Evolutionary conservation across 257 asterid species (phyloP).

Genomic region (Leonotis leonurus): DNA sequence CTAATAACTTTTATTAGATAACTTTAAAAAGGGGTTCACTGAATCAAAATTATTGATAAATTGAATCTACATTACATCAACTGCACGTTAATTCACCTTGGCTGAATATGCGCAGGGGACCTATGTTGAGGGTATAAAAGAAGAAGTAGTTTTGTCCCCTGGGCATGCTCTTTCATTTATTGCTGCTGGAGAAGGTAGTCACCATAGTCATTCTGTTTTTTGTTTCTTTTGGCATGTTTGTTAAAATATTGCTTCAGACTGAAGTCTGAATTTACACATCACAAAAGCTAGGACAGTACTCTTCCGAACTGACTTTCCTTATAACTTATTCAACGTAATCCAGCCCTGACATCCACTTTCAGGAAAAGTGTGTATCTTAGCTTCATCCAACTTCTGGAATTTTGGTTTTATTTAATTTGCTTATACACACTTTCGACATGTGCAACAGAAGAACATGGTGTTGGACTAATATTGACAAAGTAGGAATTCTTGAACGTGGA

Average conservation of each 20-base stretch:
- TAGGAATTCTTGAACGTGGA: too few species aligned
- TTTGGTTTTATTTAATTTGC: too few species aligned
- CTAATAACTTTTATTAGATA: not conserved
- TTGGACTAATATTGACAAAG: too few species aligned
- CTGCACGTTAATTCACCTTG: slow-evolving; percentile 13
- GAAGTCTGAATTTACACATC: not conserved
- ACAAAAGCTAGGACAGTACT: not conserved
- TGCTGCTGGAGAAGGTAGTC: slow-evolving; percentile 97
- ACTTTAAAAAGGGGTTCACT: not conserved
- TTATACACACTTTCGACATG: too few species aligned
- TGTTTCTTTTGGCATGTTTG: not conserved
- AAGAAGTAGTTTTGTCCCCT: slow-evolving; percentile 97
- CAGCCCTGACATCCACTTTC: too few species aligned
- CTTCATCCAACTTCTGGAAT: too few species aligned
- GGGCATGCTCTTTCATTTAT: slow-evolving; percentile 99
- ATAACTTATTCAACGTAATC: not conserved
- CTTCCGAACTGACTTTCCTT: not conserved
- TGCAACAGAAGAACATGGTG: too few species aligned
- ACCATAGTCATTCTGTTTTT: slow-evolving; percentile 12
- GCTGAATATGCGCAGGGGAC: slow-evolving; percentile 63
- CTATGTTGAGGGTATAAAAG: slow-evolving; percentile 97
- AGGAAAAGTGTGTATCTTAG: too few species aligned
- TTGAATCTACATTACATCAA: slow-evolving; percentile 6
- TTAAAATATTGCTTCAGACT: not conserved
- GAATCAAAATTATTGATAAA: not conserved